Percentiles rank a stretch among this genome's conserved stretches.
These are phyloP conservation scores for Anthoceros angustus DNA, from an alignment of 225 moss, liverwort and hornwort species.

Conservation along the genomic window DNA sequence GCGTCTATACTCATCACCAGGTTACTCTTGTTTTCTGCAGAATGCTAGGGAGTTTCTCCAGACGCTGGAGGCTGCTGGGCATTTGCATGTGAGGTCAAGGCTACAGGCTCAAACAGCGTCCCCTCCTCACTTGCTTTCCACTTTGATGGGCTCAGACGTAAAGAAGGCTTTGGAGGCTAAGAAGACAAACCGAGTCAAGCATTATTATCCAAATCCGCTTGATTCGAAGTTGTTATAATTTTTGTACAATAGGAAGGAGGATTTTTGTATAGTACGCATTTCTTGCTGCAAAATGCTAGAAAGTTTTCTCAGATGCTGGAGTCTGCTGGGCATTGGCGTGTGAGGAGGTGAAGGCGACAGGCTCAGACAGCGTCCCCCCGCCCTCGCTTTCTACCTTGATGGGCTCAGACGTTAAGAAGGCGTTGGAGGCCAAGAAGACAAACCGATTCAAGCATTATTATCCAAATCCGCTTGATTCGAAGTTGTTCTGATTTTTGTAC, in stretches of 20 bases:
- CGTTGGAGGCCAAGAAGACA: neutral
- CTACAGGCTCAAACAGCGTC: constrained; percentile 23
- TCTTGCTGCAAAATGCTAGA: too few species aligned
- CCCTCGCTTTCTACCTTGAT: too few species aligned
- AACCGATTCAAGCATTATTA: neutral
- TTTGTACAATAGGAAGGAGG: too few species aligned
- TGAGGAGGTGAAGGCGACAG: too few species aligned
- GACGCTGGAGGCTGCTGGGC: constrained; percentile 58
- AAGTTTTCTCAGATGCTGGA: too few species aligned
- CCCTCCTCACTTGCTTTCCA: constrained; percentile 37
- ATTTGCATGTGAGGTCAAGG: constrained; percentile 38
- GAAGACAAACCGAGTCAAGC: neutral
- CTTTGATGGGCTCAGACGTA: neutral
- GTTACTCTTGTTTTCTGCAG: constrained; percentile 22
- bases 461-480: neutral
- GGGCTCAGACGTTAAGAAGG: neutral
- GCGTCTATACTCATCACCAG: neutral
- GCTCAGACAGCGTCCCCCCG: too few species aligned
- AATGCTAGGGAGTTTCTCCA: constrained; percentile 49
- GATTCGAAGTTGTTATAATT: neutral
- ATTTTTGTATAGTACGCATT: too few species aligned
- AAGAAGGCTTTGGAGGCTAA: neutral
- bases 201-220: neutral
- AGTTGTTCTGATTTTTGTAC: neutral
- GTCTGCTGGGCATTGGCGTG: too few species aligned